Evolutionary conservation across 1,284 basidiomycete species (phyloP).

Genomic region (Erythrobasidium hasegawianum): DNA sequence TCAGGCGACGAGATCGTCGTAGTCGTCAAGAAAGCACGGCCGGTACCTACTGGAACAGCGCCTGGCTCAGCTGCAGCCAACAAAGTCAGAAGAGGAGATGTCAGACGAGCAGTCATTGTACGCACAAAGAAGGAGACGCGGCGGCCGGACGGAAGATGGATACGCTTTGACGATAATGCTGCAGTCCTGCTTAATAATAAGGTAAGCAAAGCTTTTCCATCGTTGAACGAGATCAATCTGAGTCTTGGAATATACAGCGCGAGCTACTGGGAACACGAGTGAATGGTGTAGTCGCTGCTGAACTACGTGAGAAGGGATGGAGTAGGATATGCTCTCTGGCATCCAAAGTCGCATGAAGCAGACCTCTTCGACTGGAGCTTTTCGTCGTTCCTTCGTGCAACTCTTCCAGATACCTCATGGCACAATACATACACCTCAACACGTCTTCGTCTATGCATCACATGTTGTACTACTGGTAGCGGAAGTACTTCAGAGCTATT

Average conservation of each 20-base stretch:
- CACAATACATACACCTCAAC: no score
- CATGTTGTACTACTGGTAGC: no score
- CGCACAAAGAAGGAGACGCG: constrained; percentile 77
- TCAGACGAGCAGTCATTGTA: constrained; percentile 90
- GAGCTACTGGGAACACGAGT: constrained; percentile 35
- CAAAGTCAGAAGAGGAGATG: constrained; percentile 79
- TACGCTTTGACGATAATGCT: constrained; percentile 97
- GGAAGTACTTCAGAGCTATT: no score
- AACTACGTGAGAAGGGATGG: constrained; percentile 33
- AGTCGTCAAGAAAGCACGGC: constrained; percentile 87
- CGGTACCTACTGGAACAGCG: constrained; percentile 58
- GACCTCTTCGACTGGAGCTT: not conserved
- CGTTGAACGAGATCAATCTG: no score
- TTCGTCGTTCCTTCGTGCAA: constrained; percentile 1
- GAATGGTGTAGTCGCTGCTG: constrained; percentile 35
- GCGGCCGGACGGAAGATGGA: constrained; percentile 77
- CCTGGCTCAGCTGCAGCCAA: constrained; percentile 58
- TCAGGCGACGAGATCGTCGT: constrained; percentile 93
- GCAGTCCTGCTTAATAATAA: constrained; percentile 95
- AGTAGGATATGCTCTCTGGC: constrained; percentile 30
- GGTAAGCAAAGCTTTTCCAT: constrained; percentile 36
- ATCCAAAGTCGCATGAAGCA: constrained; percentile 24
- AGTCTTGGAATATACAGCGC: constrained; percentile 6
- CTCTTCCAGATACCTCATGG: not conserved
- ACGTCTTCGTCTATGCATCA: no score